Base-by-base conservation (phyloP, 2,329 filamentous ascomycete genomes). In the Talaromyces sp. region DNA sequence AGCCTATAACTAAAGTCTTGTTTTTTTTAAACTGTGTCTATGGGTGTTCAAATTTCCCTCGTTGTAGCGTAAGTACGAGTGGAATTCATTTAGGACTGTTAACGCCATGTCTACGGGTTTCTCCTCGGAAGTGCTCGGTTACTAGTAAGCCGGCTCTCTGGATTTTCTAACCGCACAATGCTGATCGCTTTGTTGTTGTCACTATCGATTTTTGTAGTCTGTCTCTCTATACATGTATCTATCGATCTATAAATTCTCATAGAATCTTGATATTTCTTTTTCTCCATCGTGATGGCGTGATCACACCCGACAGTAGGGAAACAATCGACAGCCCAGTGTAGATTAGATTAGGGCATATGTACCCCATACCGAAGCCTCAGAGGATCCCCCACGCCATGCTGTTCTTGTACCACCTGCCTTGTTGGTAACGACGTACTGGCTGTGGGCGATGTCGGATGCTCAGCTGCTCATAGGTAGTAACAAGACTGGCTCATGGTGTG, bases 281-380 rank as follows among this genome's bases (percentile, higher is more conserved):
- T 50, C 8, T 27, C 14, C 16, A 33, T 62, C n/a, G 22, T 13
- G 14, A 54, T 62, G 19, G 60, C 60, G 60, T 54, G 47, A 52
- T 61, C 59, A 61, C 16, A 41, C 22, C 47, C 33, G 22, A 37
- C n/a, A 22, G 16, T 19, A 45, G 41, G 58, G 58, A 45, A 60
- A 48, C 27, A 41, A 39, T 47, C 58, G 45, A 47, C 45, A 37
- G 52, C 19, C 33, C 6, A 19, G 52, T 37, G 52, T 37, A 22
- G 33, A 56, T 56, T 56, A 24, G 52, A 37, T 39, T 39, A 56
- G 33, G 52, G 52, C 52, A 22, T 56, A 56, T 56, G 52, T 24
- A 56, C 52, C 52, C 52, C 52, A 56, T 56, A 56, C 52, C 33
- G 33, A 56, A 39, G 33, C 52, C 6, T 33, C 52, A 37, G 43